Percentiles rank a stretch among this genome's conserved stretches.
Evolutionary conservation across 345 rosid species (phyloP).

Genomic region (Eucalyptus viminalis): DNA sequence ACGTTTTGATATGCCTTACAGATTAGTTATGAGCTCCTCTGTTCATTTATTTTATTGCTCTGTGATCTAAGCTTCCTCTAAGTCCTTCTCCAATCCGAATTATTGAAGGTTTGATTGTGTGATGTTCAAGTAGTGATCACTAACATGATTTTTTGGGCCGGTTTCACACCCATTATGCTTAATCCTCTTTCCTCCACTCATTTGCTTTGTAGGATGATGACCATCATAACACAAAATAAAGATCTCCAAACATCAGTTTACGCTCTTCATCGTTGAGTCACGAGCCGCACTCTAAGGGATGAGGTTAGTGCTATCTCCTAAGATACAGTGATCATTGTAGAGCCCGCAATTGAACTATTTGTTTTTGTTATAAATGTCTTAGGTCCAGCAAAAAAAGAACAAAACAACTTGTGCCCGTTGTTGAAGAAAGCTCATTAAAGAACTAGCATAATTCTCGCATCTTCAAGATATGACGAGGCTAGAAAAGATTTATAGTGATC

Average conservation of each 20-base stretch:
- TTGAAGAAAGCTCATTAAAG: neutral
- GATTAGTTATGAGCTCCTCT: neutral
- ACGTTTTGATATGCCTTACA: neutral
- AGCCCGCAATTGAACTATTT: neutral
- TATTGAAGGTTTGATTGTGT: neutral
- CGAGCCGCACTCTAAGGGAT: too few relatives aligned
- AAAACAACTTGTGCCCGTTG: neutral
- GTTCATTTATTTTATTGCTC: too few relatives aligned
- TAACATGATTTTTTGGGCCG: neutral
- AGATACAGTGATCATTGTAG: neutral
- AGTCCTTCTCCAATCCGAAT: neutral
- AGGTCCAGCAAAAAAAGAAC: neutral
- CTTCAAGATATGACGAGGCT: neutral
- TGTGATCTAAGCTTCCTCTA: too few relatives aligned
- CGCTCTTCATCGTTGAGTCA: rapidly evolving
- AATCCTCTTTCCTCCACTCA: neutral
- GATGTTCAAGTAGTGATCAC: neutral
- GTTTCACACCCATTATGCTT: neutral
- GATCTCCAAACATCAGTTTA: too few relatives aligned
- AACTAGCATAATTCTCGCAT: rapidly evolving
- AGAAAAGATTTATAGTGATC: neutral
- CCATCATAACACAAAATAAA: neutral
- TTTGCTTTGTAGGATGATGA: neutral
- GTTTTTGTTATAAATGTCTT: neutral
- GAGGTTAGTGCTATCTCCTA: neutral